Conservation (phyloP, 768 basidiomycete genomes). For the Leccinum incarnatum region DNA sequence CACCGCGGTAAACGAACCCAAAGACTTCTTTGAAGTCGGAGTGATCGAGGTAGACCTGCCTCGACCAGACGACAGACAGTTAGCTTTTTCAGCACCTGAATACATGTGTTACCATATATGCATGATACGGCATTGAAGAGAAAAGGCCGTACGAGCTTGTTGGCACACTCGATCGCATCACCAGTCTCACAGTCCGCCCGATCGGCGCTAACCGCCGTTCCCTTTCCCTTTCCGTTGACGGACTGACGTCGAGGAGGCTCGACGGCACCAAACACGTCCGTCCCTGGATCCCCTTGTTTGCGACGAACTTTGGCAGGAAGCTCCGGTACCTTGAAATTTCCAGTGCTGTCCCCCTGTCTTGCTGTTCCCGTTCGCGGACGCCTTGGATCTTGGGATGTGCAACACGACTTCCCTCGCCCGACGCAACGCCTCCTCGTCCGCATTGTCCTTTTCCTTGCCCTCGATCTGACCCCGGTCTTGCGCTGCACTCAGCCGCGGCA, state of each 20-base stretch:
- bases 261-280: slow-evolving; percentile 26
- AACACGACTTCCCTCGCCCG: slow-evolving; percentile 39
- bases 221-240: slow-evolving; percentile 30
- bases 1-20: slow-evolving; percentile 39
- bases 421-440: slow-evolving; percentile 32
- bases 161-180: slow-evolving; percentile 48
- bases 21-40: slow-evolving; percentile 37
- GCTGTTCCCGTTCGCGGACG: slow-evolving; percentile 1
- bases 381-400: slow-evolving; percentile 32
- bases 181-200: slow-evolving; percentile 21
- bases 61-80: slow-evolving; percentile 32
- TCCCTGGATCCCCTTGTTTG: slow-evolving; percentile 19
- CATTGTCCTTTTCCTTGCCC: slow-evolving; percentile 14
- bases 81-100: slow-evolving; percentile 39
- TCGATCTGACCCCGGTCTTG: slow-evolving; percentile 4
- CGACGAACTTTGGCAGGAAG: slow-evolving; percentile 35
- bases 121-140: neutral
- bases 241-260: slow-evolving; percentile 12
- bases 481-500: slow-evolving; percentile 10
- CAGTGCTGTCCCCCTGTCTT: slow-evolving; percentile 6
- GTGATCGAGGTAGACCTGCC: slow-evolving; percentile 30
- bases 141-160: slow-evolving; percentile 19
- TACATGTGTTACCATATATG: neutral
- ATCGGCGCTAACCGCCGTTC: slow-evolving; percentile 24
- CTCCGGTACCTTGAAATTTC: slow-evolving; percentile 47